Evolutionary conservation across 177 flowering plant species (phyloP), one percentile per base, ranked within the genome.

Genomic region (Vitis hybrid): DNA sequence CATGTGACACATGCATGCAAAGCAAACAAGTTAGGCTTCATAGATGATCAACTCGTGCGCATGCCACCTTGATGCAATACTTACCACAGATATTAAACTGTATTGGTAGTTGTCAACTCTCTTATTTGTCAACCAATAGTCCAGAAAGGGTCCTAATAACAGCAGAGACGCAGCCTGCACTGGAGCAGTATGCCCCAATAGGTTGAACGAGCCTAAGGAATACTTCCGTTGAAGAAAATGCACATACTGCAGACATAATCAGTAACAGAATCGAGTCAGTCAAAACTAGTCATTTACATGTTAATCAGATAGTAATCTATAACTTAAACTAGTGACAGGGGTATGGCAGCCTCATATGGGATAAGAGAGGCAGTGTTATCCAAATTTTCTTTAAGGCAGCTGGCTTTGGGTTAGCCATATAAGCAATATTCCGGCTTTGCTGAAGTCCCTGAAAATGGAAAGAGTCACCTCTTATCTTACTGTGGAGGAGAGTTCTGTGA

Each of bases 121-220:
- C 58, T 85, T 80, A 63, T 59, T 72, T 13, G 89, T 87, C 81
- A 87, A 75, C 89, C 88, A 82, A 70, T 87, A 87, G 78, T 89
- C 89, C 66, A 89, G 59, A 72, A 89, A 83, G 9, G 92, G 92
- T 7, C 92, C 90, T 12, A 82, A 17, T 60, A 84, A 11, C 76
- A 89, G 77, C 67, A 88, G 76, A n/a, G 85, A 79, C 56, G 79
- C 83, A 55, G 92, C 92, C 76, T 88, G 92, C 10, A 67, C 80
- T n/a, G 90, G 92, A 73, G 92, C 92, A 64, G 88, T 88, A 59
- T 86, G 92, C 20, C 87, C 92, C 71, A 87, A 66, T 51, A 89
- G 72, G 75, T 87, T 85, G 80, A 87, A 85, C 17, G 92, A 87
- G 49, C 89, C 87, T 7, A 89, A 79, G 4, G 89, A 80, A 69